Base-by-base conservation (phyloP, 179 eudicot species). In the Silene coronaria region DNA sequence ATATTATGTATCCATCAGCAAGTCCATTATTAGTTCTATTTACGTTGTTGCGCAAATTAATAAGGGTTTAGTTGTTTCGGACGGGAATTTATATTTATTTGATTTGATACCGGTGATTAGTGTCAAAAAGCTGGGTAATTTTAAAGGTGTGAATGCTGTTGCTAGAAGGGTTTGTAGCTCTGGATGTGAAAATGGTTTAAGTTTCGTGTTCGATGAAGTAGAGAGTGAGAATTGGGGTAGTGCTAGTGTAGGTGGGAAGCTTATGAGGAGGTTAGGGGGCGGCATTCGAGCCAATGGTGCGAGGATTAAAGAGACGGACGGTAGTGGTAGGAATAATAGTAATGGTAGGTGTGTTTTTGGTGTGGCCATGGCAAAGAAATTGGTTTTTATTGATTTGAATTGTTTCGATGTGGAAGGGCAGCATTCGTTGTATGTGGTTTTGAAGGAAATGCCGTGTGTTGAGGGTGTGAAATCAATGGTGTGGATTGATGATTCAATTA, bases 401-500 rank as follows among this genome's bases (percentile, higher is more conserved):
- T 67, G 74, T 75, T 19, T 64, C 57, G 75, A 70, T 48, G 80
- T 67, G 42, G 84, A 85, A 42, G 89, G 55, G 71, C 74, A 77
- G 27, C 28, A 51, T 46, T 24, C 84, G 69, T 83, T 85, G n/a
- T 76, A 79, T 53, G 75, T 80, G 32, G 82, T 89, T 36, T 76
- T 84, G 82, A 90, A 90, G 84, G 99, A 95, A 80, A 80, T 91
- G 71, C 85, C 76, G 21, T 87, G 92, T 23, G 80, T 89, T 80
- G 94, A 90, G 51, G 92, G 89, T 67, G 82, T 90, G 8, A 85
- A 73, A 80, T 73, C 83, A 46, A 76, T 94, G 79, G 87, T 80
- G 42, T 94, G 98, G 98, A 72, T 90, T 64, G 91, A 89, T 87
- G 90, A 94, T 84, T 86, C 90, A 12, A 73, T 94, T 23, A 58